Evolutionary conservation across 306 rosid species (phyloP).

Genomic region (Astragalus glycyphyllos): DNA sequence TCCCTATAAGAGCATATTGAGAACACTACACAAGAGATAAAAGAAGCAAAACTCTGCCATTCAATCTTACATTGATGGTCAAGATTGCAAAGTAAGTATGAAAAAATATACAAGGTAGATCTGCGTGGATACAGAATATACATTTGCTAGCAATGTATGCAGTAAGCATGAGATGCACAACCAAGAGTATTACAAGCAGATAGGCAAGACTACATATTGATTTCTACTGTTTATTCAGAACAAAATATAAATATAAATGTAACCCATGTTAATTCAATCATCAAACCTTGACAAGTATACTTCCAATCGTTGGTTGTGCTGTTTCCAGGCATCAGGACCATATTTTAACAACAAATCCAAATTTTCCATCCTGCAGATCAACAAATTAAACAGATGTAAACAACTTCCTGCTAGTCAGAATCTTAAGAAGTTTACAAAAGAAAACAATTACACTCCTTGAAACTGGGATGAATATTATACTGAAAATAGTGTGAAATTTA

Average conservation of each 20-base stretch:
- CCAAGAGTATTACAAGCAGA: slow-evolving; percentile 17
- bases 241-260: neutral
- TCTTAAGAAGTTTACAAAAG: neutral
- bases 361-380: slow-evolving; percentile 78
- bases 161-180: neutral
- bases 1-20: slow-evolving; percentile 2
- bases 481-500: neutral
- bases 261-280: neutral
- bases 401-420: neutral
- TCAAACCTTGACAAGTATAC: slow-evolving; percentile 77
- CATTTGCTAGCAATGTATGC: neutral
- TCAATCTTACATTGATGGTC: neutral
- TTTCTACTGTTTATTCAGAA: neutral
- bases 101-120: too few relatives aligned
- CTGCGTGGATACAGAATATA: too few relatives aligned
- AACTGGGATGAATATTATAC: slow-evolving; percentile 16
- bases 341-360: slow-evolving; percentile 81
- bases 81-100: neutral
- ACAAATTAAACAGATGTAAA: slow-evolving; percentile 35
- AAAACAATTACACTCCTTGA: neutral
- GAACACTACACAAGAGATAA: neutral
- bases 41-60: neutral
- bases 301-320: slow-evolving; percentile 77
- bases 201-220: slow-evolving; percentile 13
- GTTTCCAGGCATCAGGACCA: slow-evolving; percentile 91